Base-by-base conservation (phyloP, 176 grass and related monocot genomes). In the Aegilops longissima region DNA sequence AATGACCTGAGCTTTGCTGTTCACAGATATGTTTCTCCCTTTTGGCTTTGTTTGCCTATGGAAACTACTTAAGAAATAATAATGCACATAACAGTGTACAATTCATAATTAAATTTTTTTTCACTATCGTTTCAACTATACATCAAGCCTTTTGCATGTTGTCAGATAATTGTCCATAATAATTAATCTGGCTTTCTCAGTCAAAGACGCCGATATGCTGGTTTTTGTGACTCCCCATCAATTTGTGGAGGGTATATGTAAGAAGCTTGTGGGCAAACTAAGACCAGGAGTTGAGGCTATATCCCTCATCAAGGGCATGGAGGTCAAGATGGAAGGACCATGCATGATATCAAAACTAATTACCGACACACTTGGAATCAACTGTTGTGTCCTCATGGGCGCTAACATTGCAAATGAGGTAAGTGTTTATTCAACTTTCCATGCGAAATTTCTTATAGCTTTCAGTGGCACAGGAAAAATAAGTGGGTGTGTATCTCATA, bases 281-380 rank as follows among this genome's bases (percentile, higher is more conserved):
- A 94, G 86, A 52, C 86, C 90, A 25, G 87, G 89, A 65, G 79
- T 87, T 31, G 84, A 98, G 65, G 93, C 92, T 51, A 92, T 98
- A 82, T 96, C 96, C 51, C 93, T 98, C 16, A 96, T 98, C 79
- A 98, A 98, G 71, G 96, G 96, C 29, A 98, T 96, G 96, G 96
- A 98, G 83, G 90, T 98, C 84, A 96, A 95, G 83, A 95, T 84
- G 80, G 92, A 98, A 87, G 96, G 96, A 12, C 89, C 96, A 11
- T 98, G 91, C 88, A 98, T 98, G 96, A 98, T 98, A 85, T 98
- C 93, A 24, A 96, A 89, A 80, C 75, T 98, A 77, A 95, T 98
- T 36, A 86, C 76, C 3, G 86, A 92, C 76, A 95, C 88, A 72
- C 96, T 98, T 76, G 90, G 88, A 76, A 91, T 98, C 87, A 95